Evolutionary conservation across 768 basidiomycete genomes (phyloP), one percentile per base, ranked within the genome.

Genomic region (Chalciporus chontae): DNA sequence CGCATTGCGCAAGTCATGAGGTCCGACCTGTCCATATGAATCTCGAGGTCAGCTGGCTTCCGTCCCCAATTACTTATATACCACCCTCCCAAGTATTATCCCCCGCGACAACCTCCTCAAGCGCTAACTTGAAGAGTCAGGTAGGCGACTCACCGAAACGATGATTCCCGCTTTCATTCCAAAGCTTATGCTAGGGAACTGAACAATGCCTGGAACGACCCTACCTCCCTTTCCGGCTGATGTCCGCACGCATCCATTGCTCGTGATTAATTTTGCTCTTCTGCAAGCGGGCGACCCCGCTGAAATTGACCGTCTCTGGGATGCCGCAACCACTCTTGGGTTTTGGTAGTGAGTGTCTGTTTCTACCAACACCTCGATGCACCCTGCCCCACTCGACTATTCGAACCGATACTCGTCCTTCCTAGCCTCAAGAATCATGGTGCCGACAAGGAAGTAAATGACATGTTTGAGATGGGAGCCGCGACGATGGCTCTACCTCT

Each of bases 321-420:
- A 73, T 18, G 77, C 77, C 0, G 74, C 75, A 15, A 77, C 74
- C 0, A 64, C 68, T 24, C 65, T 79, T 13, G 79, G 78, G 2
- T 80, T 80, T 62, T 80, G 78, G 73, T 80, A 79, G 74, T 77
- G 57, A 58, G 77, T 74, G 26, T 36, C 6, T 14, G 14, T 36
- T 36, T 11, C 31, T 11, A 11, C 31, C 13, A 31, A 31, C 5
- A 31, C 3, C 31, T 31, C 26, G 5, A 14, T 11, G 31, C 31
- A 31, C 31, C 13, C 0, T 36, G 15, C 14, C 4, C 34, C n/a
- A 15, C 34, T 36, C 34, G n/a, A 36, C n/a, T n/a, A 11, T 19
- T 27, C 26, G 5, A 39, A 6, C 13, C n/a, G 11, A 27, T 45
- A 21, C 19, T 48, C 51, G 29, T 47, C 17, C 9, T 19, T 47